Evolutionary conservation across 345 rosid species (phyloP), one percentile per base, ranked within the genome.

Genomic region (Eucalyptus urophylla): DNA sequence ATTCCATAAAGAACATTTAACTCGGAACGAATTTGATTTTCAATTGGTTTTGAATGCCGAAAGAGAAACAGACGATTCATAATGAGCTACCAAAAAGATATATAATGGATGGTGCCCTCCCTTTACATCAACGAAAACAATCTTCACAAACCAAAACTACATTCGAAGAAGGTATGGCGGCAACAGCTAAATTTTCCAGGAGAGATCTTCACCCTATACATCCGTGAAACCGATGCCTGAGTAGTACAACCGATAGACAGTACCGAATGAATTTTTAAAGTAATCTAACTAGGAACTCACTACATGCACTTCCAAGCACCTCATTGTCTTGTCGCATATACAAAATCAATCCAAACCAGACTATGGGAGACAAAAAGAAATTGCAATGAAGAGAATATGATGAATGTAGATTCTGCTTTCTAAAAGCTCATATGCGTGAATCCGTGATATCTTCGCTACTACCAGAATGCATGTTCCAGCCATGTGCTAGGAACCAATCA

Each of bases 401-500:
- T 40, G 85, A 40, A 76, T 76, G 47, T 40, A 89, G 58, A 90
- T 86, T 60, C 72, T 69, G 90, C 92, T 92, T 90, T 24, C 89
- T 88, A 85, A 88, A 89, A 88, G 91, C 90, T 88, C 88, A 89
- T 80, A 67, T 88, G 89, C 89, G 88, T 91, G 89, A 89, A 87
- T 45, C 87, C 86, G 89, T 50, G 90, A 89, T 40, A 87, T 87
- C 92, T 92, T 86, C 80, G 2, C 92, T 91, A 86, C 54, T 85
- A 60, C 90, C 51, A 47, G 88, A n/a, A 53, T 69, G 86, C 56
- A n/a, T 67, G 31, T 45, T 49, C 65, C 43, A 29, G 80, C 86
- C 89, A 87, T 49, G 86, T 80, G 93, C 91, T 90, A 95, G 88
- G 96, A 93, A 89, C 96, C 94, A 49, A 93, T 81, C 89, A 94